Base-by-base conservation (phyloP, 495 filamentous ascomycete genomes). In the Penicillium herquei region DNA sequence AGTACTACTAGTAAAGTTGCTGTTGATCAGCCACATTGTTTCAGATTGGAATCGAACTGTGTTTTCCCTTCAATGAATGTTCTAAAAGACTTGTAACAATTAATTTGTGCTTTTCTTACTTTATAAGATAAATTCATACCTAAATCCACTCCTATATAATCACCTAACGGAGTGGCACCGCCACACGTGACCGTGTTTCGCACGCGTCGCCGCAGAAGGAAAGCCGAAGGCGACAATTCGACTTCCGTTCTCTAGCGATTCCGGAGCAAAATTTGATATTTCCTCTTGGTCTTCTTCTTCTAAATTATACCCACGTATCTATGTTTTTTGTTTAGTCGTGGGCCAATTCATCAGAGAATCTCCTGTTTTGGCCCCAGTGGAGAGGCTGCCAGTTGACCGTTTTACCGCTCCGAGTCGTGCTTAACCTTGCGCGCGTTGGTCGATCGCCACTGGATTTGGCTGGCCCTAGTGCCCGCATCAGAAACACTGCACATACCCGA, bases 111-210 rank as follows among this genome's bases (percentile, higher is more conserved):
- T 26, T 26, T 26, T 26, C 21, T 26, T 26, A 26, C 1, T 1
- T 26, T 1, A 26, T 26, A 1, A 26, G 21, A 26, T 26, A 26
- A 26, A 26, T 26, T 26, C 21, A 26, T 26, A 26, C 21, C 21
- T 26, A 26, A 26, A 16, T 30, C 14, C 16, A 32, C 43, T 45
- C 41, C 21, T 26, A 26, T 26, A 26, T 26, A 26, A 26, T 26
- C 21, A 26, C 21, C 21, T 26, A 26, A 26, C 21, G 21, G 52
- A 55, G 49, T 55, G 44, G 53, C 41, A 43, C 59, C 30, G 16
- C 21, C 35, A 40, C 65, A 76, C 70, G 70, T 76, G 73, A 76
- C 64, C 67, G 67, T 65, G 72, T 64, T 56, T 61, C 61, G 60
- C 45, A 75, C 72, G 72, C 70, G 72, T 70, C 67, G 64, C 48